These are phyloP conservation scores for Botrytis byssoidea DNA, from an alignment of 2,329 filamentous ascomycete genomes.

Conservation along the genomic window DNA sequence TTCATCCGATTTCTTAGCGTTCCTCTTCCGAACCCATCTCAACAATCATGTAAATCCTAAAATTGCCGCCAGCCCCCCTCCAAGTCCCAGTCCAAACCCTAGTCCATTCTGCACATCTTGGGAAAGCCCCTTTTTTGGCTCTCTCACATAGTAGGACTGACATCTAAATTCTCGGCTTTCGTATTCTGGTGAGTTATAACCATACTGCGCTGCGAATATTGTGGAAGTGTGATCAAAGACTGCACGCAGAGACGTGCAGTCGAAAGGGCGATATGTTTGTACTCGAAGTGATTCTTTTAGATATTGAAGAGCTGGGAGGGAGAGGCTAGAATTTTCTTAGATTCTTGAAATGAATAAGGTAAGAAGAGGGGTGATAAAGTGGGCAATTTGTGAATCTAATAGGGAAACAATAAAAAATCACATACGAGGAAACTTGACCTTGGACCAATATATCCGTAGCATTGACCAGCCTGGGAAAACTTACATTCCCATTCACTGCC, in stretches of 20 bases:
- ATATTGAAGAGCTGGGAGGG: background rate
- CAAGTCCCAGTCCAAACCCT: background rate
- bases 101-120: background rate
- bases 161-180: background rate
- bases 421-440: background rate
- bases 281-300: background rate
- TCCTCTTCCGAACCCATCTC: background rate
- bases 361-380: background rate
- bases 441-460: background rate
- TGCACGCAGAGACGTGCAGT: background rate
- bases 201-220: background rate
- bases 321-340: background rate
- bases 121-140: background rate
- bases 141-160: background rate
- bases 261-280: background rate
- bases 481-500: background rate
- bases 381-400: background rate
- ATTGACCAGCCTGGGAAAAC: background rate
- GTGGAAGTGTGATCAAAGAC: background rate
- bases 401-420: background rate
- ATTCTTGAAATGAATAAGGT: background rate
- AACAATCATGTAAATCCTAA: background rate
- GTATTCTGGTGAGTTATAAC: background rate
- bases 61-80: background rate
- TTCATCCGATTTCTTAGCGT: background rate